Conservation (phyloP, 805 yeast species). For the Candida ulmi region DNA sequence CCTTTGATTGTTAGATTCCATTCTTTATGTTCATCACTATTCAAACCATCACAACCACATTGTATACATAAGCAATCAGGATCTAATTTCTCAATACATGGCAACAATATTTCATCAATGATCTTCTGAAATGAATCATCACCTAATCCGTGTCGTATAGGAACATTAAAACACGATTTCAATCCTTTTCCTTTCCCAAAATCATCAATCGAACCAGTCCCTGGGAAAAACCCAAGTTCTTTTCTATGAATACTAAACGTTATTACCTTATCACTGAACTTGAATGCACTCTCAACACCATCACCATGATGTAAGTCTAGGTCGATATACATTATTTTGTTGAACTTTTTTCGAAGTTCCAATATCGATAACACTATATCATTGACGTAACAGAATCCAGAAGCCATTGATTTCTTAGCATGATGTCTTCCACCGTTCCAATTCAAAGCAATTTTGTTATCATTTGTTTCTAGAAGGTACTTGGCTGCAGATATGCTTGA, state of each 20-base stretch:
- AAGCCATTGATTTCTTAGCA: conserved; percentile 44
- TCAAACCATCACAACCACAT: conserved; percentile 71
- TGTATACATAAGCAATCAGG: conserved; percentile 59
- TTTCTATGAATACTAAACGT: conserved; percentile 60
- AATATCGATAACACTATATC: conserved; percentile 59
- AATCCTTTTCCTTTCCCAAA: conserved; percentile 30
- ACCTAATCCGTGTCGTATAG: conserved; percentile 49
- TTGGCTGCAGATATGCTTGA: conserved; percentile 49
- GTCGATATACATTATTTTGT: conserved; percentile 55
- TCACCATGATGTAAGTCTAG: conserved; percentile 79
- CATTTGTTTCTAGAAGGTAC: conserved; percentile 20
- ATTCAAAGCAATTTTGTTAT: conserved; percentile 41
- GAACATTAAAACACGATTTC: conserved; percentile 41
- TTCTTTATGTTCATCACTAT: conserved; percentile 55
- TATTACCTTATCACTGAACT: conserved; percentile 45
- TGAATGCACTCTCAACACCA: conserved; percentile 67
- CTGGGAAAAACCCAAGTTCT: conserved; percentile 70
- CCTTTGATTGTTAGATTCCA: conserved; percentile 66
- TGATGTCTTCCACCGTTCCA: conserved; percentile 86
- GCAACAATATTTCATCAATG: conserved; percentile 35
- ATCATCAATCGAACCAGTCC: conserved; percentile 48
- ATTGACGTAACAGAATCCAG: conserved; percentile 72
- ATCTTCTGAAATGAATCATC: conserved; percentile 38
- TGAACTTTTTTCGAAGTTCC: conserved; percentile 39
- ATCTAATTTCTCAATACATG: conserved; percentile 29